Evolutionary conservation across 2,329 filamentous ascomycete species (phyloP).

Genomic region (Epichloe baconii): DNA sequence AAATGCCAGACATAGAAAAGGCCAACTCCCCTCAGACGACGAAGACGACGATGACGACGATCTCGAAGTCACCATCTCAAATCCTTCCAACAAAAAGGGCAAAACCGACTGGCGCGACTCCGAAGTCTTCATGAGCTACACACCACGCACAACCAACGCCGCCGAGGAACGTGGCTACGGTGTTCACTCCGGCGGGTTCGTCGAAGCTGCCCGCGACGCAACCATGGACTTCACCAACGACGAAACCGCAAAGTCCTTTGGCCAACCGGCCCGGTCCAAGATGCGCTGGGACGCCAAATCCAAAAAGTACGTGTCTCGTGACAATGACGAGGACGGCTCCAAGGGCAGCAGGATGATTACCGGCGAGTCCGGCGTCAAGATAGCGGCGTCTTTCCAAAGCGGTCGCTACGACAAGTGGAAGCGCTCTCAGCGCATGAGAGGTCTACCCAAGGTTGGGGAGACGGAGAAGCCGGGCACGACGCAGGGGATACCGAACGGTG

Average conservation of each 20-base stretch:
- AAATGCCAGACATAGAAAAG: conserved; percentile 5
- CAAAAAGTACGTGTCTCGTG: conserved; percentile 84
- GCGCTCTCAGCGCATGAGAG: conserved; percentile 67
- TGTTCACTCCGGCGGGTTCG: conserved; percentile 77
- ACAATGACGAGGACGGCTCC: conserved; percentile 90
- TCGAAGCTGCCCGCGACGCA: conserved; percentile 71
- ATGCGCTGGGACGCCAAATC: conserved; percentile 97
- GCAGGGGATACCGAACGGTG: conserved; percentile 18
- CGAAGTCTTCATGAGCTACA: conserved; percentile 95
- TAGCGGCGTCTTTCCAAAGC: conserved; percentile 83
- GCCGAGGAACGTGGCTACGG: conserved; percentile 89
- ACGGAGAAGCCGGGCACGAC: conserved; percentile 40
- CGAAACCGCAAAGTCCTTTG: conserved; percentile 69
- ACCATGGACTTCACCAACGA: conserved; percentile 92
- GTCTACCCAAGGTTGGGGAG: conserved; percentile 73
- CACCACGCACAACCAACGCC: conserved; percentile 63
- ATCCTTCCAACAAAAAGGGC: conserved; percentile 36
- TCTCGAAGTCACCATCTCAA: conserved; percentile 58
- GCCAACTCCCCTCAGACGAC: conserved; percentile 8
- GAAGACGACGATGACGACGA: conserved; percentile 49
- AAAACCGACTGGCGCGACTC: conserved; percentile 63
- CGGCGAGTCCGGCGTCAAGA: conserved; percentile 90
- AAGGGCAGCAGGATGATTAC: conserved; percentile 59
- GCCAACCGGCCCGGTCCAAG: conserved; percentile 56
- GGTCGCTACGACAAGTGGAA: conserved; percentile 91